phyloP scores from a whole-genome alignment of 2,329 filamentous ascomycete genomes.

The Grosmannia penicillata region DNA sequence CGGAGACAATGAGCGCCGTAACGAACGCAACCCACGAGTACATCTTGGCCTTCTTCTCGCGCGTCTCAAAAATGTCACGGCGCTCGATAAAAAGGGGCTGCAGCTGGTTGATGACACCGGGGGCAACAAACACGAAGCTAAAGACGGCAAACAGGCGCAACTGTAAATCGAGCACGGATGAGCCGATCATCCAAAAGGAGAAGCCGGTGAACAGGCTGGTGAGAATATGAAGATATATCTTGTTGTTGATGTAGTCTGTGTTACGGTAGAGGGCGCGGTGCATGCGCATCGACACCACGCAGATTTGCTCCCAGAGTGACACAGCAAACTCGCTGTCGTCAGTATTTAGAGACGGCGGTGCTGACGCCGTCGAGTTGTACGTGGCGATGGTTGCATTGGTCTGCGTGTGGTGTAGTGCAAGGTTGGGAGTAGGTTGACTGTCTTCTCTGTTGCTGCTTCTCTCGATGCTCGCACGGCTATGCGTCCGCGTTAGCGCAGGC shows the following conservation, averaged over 20 bases:
- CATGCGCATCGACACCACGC: constrained; percentile 43
- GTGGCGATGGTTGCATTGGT: neutral
- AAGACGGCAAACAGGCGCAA: constrained; percentile 59
- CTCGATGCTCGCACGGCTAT: neutral
- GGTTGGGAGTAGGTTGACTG: neutral
- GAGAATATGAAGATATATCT: constrained; percentile 38
- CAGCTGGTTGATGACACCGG: constrained; percentile 46
- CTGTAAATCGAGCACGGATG: constrained; percentile 44
- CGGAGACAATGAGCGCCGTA: constrained; percentile 50
- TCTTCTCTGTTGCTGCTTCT: neutral
- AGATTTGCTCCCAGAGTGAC: constrained; percentile 47
- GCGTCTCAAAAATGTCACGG: constrained; percentile 52
- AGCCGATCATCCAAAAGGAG: constrained; percentile 42
- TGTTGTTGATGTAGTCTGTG: constrained; percentile 57
- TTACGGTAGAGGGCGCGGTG: constrained; percentile 63
- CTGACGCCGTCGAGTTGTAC: neutral
- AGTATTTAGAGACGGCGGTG: neutral
- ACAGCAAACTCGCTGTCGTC: constrained; percentile 52
- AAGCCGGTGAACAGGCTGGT: constrained; percentile 46
- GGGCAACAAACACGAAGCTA: constrained; percentile 55
- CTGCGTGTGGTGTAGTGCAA: neutral
- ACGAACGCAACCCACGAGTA: constrained; percentile 58
- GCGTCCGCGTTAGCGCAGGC: neutral
- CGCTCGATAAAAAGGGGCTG: constrained; percentile 60
- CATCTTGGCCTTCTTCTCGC: constrained; percentile 52